Base-by-base conservation (phyloP, 169 alveolate genomes). In the Plasmodium relictum region DNA sequence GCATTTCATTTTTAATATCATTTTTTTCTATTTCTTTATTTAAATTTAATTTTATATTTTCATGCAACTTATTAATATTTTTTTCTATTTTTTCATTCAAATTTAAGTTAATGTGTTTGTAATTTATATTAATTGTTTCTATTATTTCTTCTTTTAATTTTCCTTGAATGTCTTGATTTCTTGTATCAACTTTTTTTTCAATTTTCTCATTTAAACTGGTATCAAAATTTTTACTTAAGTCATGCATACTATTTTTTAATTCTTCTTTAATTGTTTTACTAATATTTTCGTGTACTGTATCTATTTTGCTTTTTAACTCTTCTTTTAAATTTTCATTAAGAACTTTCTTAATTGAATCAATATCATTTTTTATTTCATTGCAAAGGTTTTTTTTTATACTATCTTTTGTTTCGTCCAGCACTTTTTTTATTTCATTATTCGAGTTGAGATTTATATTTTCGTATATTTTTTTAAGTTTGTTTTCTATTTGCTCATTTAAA, bases 281-380 rank as follows among this genome's bases (percentile, higher is more conserved):
- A 3, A 76, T 8, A 76, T 56, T 76, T 37, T 54, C 61, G 5
- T 76, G 66, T 7, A 76, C 69, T n/a, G n/a, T n/a, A n/a, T n/a
- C n/a, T n/a, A n/a, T n/a, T n/a, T n/a, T n/a, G n/a, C n/a, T 69
- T 41, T 69, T 69, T 58, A 76, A 18, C 48, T 76, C 89, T 8
- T 16, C 58, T 6, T 48, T 48, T 4, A 48, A 48, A 48, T 48
- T 48, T 48, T 48, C 58, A 9, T 48, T 14, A 10, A 48, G 20
- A 1, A 1, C 12, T 48, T 9, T 48, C 0, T 48, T 48, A 2
- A 48, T 48, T 14, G 20, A 10, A 48, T 48, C 58, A 14, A 48
- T 48, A 14, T 14, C 1, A 10, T 48, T 48, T 48, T 4, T 48
- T 2, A 48, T 14, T 48, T 48, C 58, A 1, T 20, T 12, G 6